Evolutionary conservation across 2,329 filamentous ascomycete species (phyloP).

Genomic region (Alternaria infectoria): DNA sequence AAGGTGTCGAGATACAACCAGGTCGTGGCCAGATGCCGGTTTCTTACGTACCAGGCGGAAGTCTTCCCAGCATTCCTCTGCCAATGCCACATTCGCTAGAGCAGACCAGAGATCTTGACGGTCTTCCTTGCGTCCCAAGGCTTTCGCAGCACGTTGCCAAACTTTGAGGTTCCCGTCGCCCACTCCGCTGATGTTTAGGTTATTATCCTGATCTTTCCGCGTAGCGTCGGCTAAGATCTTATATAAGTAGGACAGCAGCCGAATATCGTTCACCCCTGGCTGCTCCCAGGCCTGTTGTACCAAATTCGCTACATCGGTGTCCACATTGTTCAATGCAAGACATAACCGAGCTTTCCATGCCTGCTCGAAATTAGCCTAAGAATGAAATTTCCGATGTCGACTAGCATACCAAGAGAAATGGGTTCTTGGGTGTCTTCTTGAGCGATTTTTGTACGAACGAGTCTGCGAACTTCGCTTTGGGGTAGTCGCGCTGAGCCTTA

Average conservation of each 20-base stretch:
- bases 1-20: neutral
- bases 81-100: slow-evolving; percentile 36
- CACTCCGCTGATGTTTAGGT: slow-evolving; percentile 15
- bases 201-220: slow-evolving; percentile 5
- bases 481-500: slow-evolving; percentile 40
- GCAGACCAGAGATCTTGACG: slow-evolving; percentile 36
- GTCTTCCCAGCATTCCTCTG: slow-evolving; percentile 44
- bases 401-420: slow-evolving; percentile 40
- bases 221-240: slow-evolving; percentile 26
- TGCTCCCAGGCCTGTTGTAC: slow-evolving; percentile 28
- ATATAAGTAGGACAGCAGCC: slow-evolving; percentile 39
- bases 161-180: slow-evolving; percentile 29
- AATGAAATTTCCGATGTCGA: neutral
- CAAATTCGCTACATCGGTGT: slow-evolving; percentile 13
- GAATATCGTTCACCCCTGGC: slow-evolving; percentile 31
- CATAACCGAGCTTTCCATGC: slow-evolving; percentile 41
- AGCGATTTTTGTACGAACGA: slow-evolving; percentile 41
- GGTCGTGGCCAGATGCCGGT: neutral
- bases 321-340: slow-evolving; percentile 22
- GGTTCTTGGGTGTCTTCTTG: slow-evolving; percentile 45
- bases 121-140: slow-evolving; percentile 26
- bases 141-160: slow-evolving; percentile 40
- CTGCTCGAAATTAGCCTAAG: slow-evolving; percentile 20
- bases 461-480: slow-evolving; percentile 44
- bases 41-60: slow-evolving; percentile 35